Conservation (phyloP, 768 basidiomycete species). For the Porpolomopsis calyptriformis region DNA sequence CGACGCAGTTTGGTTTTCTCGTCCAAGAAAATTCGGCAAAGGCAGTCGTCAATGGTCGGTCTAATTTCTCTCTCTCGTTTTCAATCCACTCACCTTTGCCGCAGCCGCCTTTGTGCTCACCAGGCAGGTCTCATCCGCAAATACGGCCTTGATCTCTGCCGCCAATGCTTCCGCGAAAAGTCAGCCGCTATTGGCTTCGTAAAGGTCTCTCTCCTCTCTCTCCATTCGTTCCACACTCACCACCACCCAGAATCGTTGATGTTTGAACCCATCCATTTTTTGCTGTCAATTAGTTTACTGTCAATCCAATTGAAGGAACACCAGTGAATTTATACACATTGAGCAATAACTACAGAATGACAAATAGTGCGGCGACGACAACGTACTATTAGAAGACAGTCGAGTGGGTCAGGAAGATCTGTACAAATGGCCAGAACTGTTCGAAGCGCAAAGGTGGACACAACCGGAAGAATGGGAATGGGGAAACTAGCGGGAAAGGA, state of each 20-base stretch:
- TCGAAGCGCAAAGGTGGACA: conserved; percentile 8
- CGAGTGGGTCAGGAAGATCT: conserved; percentile 44
- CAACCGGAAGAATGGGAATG: conserved; percentile 34
- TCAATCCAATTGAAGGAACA: not conserved
- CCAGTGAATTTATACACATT: conserved; percentile 45
- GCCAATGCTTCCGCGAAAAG: conserved; percentile 98
- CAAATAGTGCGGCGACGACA: conserved; percentile 50
- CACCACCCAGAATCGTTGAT: conserved; percentile 3
- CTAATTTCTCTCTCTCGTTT: conserved; percentile 1
- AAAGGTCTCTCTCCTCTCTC: conserved; percentile 53
- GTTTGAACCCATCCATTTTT: not conserved
- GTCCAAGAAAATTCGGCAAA: conserved; percentile 91
- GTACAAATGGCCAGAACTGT: conserved; percentile 40
- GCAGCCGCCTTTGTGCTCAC: conserved; percentile 90
- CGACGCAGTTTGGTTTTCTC: conserved; percentile 97
- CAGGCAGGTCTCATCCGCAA: conserved; percentile 97
- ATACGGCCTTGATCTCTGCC: conserved; percentile 94
- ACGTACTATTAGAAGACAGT: conserved; percentile 55
- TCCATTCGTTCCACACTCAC: not conserved
- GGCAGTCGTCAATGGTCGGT: conserved; percentile 89
- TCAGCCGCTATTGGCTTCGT: conserved; percentile 85
- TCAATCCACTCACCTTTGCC: conserved; percentile 3
- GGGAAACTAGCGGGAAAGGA: too few species aligned
- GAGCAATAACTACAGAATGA: conserved; percentile 62
- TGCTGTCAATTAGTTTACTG: conserved; percentile 7